A percentile compares a stretch with the other conserved stretches of the same genome.
Evolutionary conservation across 306 rosid species (phyloP).

Genomic region (Vigna mungo): DNA sequence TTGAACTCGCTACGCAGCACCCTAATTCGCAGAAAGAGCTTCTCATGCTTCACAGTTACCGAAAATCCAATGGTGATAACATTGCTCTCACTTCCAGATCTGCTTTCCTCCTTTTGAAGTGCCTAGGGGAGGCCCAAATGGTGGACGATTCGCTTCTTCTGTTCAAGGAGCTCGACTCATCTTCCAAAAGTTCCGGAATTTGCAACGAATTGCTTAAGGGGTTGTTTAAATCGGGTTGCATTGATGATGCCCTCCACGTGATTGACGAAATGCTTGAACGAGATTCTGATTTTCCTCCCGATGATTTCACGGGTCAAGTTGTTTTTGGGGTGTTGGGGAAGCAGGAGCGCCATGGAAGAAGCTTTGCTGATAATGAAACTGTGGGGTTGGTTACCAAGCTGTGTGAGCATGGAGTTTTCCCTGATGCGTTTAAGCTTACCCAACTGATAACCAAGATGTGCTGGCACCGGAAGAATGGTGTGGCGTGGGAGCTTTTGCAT

Average conservation of each 20-base stretch:
- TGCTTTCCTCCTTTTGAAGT: constrained; percentile 49
- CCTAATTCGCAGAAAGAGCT: constrained; percentile 50
- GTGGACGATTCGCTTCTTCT: constrained; percentile 53
- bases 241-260: constrained; percentile 56
- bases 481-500: constrained; percentile 73
- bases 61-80: constrained; percentile 39
- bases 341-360: constrained; percentile 45
- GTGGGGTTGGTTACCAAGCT: constrained; percentile 60
- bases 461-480: constrained; percentile 51
- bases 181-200: constrained; percentile 51
- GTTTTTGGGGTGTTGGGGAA: constrained; percentile 55
- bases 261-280: constrained; percentile 81
- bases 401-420: constrained; percentile 56
- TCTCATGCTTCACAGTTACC: constrained; percentile 48
- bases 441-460: constrained; percentile 64
- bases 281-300: constrained; percentile 48
- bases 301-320: constrained; percentile 53
- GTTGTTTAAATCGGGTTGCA: constrained; percentile 52
- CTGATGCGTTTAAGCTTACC: constrained; percentile 56
- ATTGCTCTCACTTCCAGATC: constrained; percentile 48
- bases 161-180: constrained; percentile 51
- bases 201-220: constrained; percentile 52
- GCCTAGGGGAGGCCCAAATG: constrained; percentile 57
- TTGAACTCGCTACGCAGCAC: constrained; percentile 56
- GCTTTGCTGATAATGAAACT: constrained; percentile 54